Conservation (phyloP, 192 early-diverging fungal genomes). For the Coemansia sp. region DNA sequence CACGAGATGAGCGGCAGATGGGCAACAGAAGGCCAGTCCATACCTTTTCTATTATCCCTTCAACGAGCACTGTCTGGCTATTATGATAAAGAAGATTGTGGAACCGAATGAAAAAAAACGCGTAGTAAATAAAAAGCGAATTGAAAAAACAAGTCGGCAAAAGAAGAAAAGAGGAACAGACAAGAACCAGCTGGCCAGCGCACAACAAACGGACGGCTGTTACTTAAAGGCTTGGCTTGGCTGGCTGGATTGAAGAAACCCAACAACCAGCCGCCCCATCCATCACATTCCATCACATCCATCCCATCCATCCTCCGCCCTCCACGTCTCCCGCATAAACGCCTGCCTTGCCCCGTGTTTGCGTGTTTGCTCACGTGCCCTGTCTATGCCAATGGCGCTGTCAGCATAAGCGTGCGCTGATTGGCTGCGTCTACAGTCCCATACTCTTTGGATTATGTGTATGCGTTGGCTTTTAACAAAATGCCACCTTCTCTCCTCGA, state of each 20-base stretch:
- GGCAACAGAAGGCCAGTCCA: neutral
- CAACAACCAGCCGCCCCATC: neutral
- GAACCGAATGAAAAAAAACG: constrained; percentile 18
- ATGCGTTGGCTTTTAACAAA: neutral
- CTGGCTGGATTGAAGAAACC: constrained; percentile 3
- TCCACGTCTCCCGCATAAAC: neutral
- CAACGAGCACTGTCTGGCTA: constrained; percentile 16
- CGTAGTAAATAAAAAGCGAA: constrained; percentile 22
- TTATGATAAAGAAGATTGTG: constrained; percentile 6
- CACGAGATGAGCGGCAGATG: constrained; percentile 1
- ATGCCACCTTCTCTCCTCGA: too few species aligned
- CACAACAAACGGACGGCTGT: neutral
- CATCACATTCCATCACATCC: neutral
- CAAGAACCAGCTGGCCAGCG: neutral
- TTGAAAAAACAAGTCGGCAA: constrained; percentile 8
- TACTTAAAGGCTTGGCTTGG: too few species aligned
- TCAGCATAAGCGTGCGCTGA: constrained; percentile 40
- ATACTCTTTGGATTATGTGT: constrained; percentile 5
- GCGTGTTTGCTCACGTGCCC: constrained; percentile 1
- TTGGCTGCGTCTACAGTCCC: constrained; percentile 34
- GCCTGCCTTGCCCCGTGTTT: neutral
- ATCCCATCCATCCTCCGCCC: neutral
- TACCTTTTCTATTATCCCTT: constrained; percentile 28
- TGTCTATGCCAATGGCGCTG: neutral
- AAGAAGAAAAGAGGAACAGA: neutral